A percentile compares a stretch with the other conserved stretches of the same genome.
Conservation (phyloP, 257 asterid species). For the Solanum sparsipilum region DNA sequence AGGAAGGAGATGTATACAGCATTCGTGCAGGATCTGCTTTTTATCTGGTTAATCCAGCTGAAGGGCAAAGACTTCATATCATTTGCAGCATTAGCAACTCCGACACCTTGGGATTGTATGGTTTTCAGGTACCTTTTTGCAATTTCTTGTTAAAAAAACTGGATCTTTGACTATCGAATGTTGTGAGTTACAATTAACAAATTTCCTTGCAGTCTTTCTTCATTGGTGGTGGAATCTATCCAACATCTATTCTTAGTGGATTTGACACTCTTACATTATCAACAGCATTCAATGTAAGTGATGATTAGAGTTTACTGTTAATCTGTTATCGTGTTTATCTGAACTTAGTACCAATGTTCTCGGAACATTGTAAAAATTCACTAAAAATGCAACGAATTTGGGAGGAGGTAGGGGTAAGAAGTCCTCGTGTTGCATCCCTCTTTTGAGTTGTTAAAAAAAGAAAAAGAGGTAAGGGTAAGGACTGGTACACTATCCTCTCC, state of each 20-base stretch:
- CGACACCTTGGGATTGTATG: slow-evolving; percentile 28
- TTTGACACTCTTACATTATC: slow-evolving; percentile 58
- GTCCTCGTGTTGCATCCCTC: too few species aligned
- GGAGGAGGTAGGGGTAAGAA: not conserved
- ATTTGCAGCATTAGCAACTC: slow-evolving; percentile 67
- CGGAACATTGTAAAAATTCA: not conserved
- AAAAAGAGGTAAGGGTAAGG: not conserved
- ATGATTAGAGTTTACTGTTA: not conserved
- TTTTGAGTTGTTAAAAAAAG: too few species aligned
- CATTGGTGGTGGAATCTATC: slow-evolving; percentile 73
- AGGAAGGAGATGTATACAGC: slow-evolving; percentile 62
- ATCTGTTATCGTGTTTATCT: not conserved
- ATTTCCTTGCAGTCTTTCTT: slow-evolving; percentile 50
- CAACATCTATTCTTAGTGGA: slow-evolving; percentile 67
- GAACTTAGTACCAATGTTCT: too few species aligned
- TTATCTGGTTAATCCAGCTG: slow-evolving; percentile 48
- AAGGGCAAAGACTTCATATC: slow-evolving; percentile 58
- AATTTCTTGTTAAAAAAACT: not conserved
- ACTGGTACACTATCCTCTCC: too few species aligned
- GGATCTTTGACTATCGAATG: not conserved
- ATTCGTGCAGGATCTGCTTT: slow-evolving; percentile 76
- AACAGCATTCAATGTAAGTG: slow-evolving; percentile 65
- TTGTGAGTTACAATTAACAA: not conserved
- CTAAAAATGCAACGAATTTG: not conserved
- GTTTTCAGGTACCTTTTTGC: slow-evolving; percentile 45